Base-by-base conservation (phyloP, 768 basidiomycete genomes). In the Rhodotorula paludigena region DNA sequence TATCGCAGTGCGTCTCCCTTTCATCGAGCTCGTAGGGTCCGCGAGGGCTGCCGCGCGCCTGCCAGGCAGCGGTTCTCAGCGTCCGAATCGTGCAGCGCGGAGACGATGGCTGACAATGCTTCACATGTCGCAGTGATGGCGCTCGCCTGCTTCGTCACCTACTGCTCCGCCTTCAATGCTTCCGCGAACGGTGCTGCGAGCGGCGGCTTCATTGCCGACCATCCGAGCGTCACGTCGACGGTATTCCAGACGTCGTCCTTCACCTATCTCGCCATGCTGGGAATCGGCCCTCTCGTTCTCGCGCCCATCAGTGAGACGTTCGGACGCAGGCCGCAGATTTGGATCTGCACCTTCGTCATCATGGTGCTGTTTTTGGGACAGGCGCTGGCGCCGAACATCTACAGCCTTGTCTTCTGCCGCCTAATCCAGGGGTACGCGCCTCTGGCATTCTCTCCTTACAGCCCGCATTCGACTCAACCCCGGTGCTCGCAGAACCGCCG, bases 271-370 rank as follows among this genome's bases (percentile, higher is more conserved):
- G 49, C 52, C 28, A 59, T 59, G 74, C 64, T 74, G 15, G 70
- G 70, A 9, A 64, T 71, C 48, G 69, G 68, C 10, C 57, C 57
- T 2, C 57, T 57, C 39, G 41, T 57, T 11, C 57, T 57, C 32
- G 73, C 72, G 0, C 74, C 73, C 8, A 48, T 74, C 35, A 64
- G 61, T 14, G 74, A 75, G 49, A 66, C 73, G 15, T 74, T 69
- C 59, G 74, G 74, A 25, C 64, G 74, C 3, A 57, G 74, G 0
- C 73, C 74, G 11, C 73, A 73, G 64, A 68, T 75, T 30, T 64
- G 64, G 20, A 63, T 71, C 47, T 62, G 73, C 35, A 66, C 64
- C 23, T 59, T 60, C 42, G 36, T 73, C 39, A 66, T 74, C 53
- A 45, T 48, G 23, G 8, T 74, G 33, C 64, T 71, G 18, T 74